Evolutionary conservation across 306 rosid genomes (phyloP), one percentile per base, ranked within the genome.

Genomic region (Crotalaria pallida): DNA sequence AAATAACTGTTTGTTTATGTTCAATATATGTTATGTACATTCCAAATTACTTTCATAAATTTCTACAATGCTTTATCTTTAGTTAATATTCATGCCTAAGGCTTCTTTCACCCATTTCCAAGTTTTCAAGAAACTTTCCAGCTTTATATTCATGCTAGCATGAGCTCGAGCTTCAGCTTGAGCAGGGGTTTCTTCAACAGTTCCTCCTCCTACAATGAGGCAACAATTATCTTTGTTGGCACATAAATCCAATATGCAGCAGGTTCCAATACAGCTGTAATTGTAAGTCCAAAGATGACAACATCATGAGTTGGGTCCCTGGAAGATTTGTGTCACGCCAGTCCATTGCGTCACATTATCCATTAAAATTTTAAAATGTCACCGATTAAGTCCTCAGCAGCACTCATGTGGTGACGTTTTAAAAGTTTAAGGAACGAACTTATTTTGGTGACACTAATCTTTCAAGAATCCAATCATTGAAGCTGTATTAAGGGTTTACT

Each of bases 111-210:
- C 69, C 87, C 88, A 84, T 11, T 81, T 79, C 92, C 88, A 79
- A 44, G 75, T 21, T 79, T 83, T 71, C 24, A 77, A 50, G 63
- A 84, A 71, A 24, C 51, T 67, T 71, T 77, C 86, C 84, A 64
- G 73, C 77, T 77, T 74, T 64, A 90, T 71, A 78, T 87, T 77
- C 83, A 58, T 74, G 18, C 66, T 72, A 13, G 94, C 96, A 1
- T 67, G 71, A n/a, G 70, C 83, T 44, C 91, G 80, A 13, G 92
- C 96, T 77, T 79, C 77, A 0, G 90, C 92, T 81, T 86, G 92
- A 56, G 92, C 92, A 1, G 85, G 83, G 19, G 87, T 90, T 84
- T 88, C 96, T 58, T 75, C 83, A 24, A 55, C 80, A 6, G 26
- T 51, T n/a, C 59, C 80, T 16, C 59, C 58, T 29, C 77, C 90